Evolutionary conservation across 495 filamentous ascomycete genomes (phyloP), one percentile per base, ranked within the genome.

Genomic region (Hypoxylon fuscum): DNA sequence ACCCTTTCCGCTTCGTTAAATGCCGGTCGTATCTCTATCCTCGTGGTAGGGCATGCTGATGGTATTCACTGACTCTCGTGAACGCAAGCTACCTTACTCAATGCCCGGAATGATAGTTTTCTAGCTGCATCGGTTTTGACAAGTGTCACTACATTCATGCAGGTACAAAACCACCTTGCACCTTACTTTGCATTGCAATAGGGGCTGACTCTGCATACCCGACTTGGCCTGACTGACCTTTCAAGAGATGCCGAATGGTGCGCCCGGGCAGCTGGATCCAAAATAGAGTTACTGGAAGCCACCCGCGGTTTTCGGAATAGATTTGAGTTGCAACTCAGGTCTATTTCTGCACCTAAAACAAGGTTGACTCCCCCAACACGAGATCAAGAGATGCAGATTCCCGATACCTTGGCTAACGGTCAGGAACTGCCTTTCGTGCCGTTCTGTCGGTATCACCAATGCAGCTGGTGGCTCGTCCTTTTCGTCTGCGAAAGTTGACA

Each of bases 231-330:
- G n/a, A n/a, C 50, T 38, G 31, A 48, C 22, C 5, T 32, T 34
- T 31, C 14, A 45, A 25, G 35, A 42, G 32, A 52, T 46, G 8
- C 25, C 12, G 44, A 31, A 38, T 35, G 21, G 29, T 35, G 35
- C 35, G n/a, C 44, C 40, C 31, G 11, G 17, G 37, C 45, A 55
- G 49, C 27, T 64, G 61, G 61, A 15, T 55, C 55, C 25, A 22
- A 50, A 42, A 64, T 64, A 64, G 21, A 59, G 49, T 54, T 64
- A 27, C 27, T 25, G n/a, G 25, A 59, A 38, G 34, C 12, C 12
- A 37, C 38, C 37, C 41, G 40, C 37, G 10, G 18, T 53, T 7
- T 55, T 47, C 38, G 21, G 38, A 8, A 53, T 1, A 15, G 27
- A 1, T 45, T 56, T 55, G 47, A 31, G 55, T 66, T 65, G 31